Percentiles rank a stretch among this genome's conserved stretches.
phyloP scores from a whole-genome alignment of 192 early-diverging fungal genomes.

The Dissophora globulifera region DNA sequence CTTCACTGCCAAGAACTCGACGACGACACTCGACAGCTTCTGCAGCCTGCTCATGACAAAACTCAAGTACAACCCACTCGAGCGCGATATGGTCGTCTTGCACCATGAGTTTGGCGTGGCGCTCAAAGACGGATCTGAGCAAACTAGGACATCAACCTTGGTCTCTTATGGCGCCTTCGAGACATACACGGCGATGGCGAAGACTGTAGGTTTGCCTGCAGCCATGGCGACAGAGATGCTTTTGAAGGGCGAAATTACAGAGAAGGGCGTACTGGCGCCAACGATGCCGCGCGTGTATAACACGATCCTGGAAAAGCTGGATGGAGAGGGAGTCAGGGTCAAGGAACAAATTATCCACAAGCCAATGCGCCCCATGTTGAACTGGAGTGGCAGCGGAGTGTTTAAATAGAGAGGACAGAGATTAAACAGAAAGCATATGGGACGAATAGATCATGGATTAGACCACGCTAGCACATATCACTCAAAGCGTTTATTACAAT shows the following conservation, averaged over 20 bases:
- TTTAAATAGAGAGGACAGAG: constrained; percentile 53
- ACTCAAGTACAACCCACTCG: constrained; percentile 78
- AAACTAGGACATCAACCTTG: constrained; percentile 75
- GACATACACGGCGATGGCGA: constrained; percentile 84
- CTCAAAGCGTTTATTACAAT: too few species aligned
- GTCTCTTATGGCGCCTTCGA: constrained; percentile 70
- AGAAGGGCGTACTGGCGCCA: constrained; percentile 74
- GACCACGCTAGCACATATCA: too few species aligned
- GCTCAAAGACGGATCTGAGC: constrained; percentile 67
- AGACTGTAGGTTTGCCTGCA: constrained; percentile 81
- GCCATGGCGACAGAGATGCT: constrained; percentile 82
- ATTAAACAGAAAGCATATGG: too few species aligned
- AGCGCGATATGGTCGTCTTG: constrained; percentile 94
- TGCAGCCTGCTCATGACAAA: constrained; percentile 81
- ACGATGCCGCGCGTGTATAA: constrained; percentile 77
- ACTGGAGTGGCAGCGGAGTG: constrained; percentile 54
- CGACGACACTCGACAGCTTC: constrained; percentile 83
- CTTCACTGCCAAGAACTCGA: constrained; percentile 47
- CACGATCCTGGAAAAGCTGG: constrained; percentile 73
- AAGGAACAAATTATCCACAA: constrained; percentile 64
- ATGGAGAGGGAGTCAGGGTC: constrained; percentile 70
- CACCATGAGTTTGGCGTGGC: constrained; percentile 95
- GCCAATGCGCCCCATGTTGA: constrained; percentile 48
- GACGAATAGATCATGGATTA: too few species aligned
- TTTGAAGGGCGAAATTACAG: constrained; percentile 58